Conservation (phyloP, 306 rosid species). For the Ceratonia siliqua region DNA sequence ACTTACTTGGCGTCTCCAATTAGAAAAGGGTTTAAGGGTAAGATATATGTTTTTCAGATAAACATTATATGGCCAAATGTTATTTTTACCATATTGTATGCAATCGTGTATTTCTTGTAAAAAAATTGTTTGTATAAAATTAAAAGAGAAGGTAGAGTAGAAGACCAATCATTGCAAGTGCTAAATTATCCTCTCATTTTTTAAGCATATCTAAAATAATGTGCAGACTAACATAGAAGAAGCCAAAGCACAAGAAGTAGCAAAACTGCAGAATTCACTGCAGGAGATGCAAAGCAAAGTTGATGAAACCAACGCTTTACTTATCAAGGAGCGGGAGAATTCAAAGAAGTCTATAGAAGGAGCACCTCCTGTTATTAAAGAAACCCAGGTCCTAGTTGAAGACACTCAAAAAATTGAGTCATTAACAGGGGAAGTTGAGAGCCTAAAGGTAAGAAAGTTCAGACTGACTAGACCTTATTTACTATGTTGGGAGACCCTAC, state of each 20-base stretch:
- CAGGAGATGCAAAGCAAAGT: slow-evolving; percentile 71
- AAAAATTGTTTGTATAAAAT: slow-evolving; percentile 15
- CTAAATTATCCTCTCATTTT: slow-evolving; percentile 10
- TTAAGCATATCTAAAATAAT: slow-evolving; percentile 32
- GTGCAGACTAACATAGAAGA: slow-evolving; percentile 86
- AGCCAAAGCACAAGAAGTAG: slow-evolving; percentile 73
- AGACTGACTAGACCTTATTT: slow-evolving; percentile 10
- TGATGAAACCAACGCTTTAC: slow-evolving; percentile 69
- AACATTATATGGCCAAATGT: slow-evolving; percentile 17
- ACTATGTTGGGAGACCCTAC: slow-evolving; percentile 22
- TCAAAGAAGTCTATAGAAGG: slow-evolving; percentile 61
- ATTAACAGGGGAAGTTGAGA: slow-evolving; percentile 61
- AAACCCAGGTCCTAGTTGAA: slow-evolving; percentile 76
- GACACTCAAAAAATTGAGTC: slow-evolving; percentile 67
- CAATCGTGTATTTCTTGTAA: slow-evolving; percentile 14
- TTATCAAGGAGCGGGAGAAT: slow-evolving; percentile 64
- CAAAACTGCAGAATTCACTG: slow-evolving; percentile 67
- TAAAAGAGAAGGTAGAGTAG: neutral
- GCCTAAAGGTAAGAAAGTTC: slow-evolving; percentile 61
- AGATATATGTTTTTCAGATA: slow-evolving; percentile 33
- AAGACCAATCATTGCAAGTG: slow-evolving; percentile 3
- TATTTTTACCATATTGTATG: slow-evolving; percentile 25
- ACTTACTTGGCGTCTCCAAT: slow-evolving; percentile 80
- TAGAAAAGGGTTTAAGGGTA: slow-evolving; percentile 86
- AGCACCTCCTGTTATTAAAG: slow-evolving; percentile 73